These are phyloP conservation scores for Fusarium nodosum DNA, from an alignment of 2,329 filamentous ascomycete species.

Conservation along the genomic window DNA sequence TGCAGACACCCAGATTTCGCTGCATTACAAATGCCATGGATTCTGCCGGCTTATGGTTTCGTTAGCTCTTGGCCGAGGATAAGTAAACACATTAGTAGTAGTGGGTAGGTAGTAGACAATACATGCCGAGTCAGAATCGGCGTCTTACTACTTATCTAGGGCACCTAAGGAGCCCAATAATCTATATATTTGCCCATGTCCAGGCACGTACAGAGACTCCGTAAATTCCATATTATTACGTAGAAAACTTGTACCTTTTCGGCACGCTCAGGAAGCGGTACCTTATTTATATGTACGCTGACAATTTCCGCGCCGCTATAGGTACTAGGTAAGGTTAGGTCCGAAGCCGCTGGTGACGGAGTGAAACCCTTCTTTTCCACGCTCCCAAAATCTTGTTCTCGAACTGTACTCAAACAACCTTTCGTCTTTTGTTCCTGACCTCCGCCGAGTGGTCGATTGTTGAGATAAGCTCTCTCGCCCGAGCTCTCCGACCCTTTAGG, in stretches of 20 bases:
- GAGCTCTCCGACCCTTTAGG: conserved; percentile 40
- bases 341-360: conserved; percentile 48
- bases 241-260: conserved; percentile 25
- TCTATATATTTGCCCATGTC: conserved; percentile 2
- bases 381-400: conserved; percentile 26
- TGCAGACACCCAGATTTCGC: conserved; percentile 12
- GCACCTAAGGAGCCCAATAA: neutral
- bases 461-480: conserved; percentile 35
- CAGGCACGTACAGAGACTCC: conserved; percentile 22
- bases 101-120: neutral
- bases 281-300: conserved; percentile 35
- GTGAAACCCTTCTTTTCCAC: conserved; percentile 41
- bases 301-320: conserved; percentile 49
- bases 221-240: conserved; percentile 12
- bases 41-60: conserved; percentile 4
- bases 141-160: neutral
- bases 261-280: conserved; percentile 25
- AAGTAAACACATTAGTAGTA: neutral
- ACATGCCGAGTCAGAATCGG: conserved; percentile 10
- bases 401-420: conserved; percentile 21
- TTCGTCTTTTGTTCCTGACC: conserved; percentile 3
- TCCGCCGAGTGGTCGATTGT: conserved; percentile 23
- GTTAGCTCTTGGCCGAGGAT: conserved; percentile 25
- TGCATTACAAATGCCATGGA: neutral
- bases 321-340: conserved; percentile 28